Evolutionary conservation across 2,329 filamentous ascomycete species (phyloP), one percentile per base, ranked within the genome.

Genomic region (Diplodia scrobiculata): DNA sequence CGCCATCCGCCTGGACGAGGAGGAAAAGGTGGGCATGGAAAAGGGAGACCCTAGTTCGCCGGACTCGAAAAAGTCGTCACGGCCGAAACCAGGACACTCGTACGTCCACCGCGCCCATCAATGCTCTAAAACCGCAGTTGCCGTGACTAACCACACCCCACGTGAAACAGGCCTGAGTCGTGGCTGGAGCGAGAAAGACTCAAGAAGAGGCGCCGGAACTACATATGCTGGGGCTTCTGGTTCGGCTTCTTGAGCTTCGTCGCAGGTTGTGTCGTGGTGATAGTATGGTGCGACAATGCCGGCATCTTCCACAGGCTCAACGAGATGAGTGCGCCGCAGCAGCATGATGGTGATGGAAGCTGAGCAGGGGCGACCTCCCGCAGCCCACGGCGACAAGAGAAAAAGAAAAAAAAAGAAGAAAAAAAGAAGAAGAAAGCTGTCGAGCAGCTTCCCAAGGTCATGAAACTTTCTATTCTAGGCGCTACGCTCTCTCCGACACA

Each of bases 1-100:
- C 60, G 85, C 85, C 45, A 83, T 86, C 1, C 85, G 86, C 72
- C 74, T 80, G 62, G 83, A 86, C 69, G 84, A 86, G 70, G 79
- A 83, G 69, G 60, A 48, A 45, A 32, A 38, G 41, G 11, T 48
- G 27, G 59, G 45, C 53, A 21, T 54, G 58, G 41, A 54, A 32
- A 63, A 36, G 1, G 34, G 34, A 63, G 47, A 64, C 17, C 25
- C 21, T 69, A 73, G 32, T 32, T 45, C 64, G 10, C 2, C 45
- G 21, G n/a, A 67, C 66, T 65, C 66, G 59, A 58, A 58, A 45
- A 45, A 45, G 41, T 19, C 41, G 17, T 65, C 51, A 59, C 27
- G 29, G 25, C 67, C 67, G 64, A 68, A 76, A 51, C 67, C 75
- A 38, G 75, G 79, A 68, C 76, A 79, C 67, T 72, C 76, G 79